Base-by-base conservation (phyloP, 352 stramenopile species). In the Thalassiosira delicatula region DNA sequence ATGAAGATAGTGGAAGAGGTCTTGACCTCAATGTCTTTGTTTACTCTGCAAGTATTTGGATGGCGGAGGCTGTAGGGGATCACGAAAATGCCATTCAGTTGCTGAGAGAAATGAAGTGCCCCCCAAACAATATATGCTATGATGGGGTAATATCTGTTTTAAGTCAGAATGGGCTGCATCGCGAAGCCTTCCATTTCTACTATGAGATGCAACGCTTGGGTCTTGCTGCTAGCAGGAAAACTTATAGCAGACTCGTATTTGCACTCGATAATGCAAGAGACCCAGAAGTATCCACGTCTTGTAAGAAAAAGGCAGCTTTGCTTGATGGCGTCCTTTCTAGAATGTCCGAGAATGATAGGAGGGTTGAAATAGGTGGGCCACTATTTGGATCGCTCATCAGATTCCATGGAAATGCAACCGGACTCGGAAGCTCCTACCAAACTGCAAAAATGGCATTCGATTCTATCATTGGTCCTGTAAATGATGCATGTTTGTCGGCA, bases 41-140 rank as follows among this genome's bases (percentile, higher is more conserved):
- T 53, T 93, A 91, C 71, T 88, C 84, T 33, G 76, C 88, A 14
- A 69, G 81, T 21, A 93, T 93, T 17, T 92, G 86, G 88, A 82
- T 80, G 37, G 88, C 88, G 27, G 86, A 88, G 53, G 54, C 65
- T 46, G 74, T 76, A n/a, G 78, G 78, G 7, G 63, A 91, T 49
- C 61, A 85, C 37, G 12, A 60, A 2, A 59, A n/a, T 49, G 87
- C 83, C 12, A 46, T 83, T 19, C 40, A 56, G 3, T 78, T 91
- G 1, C 85, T 89, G 9, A 46, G 82, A 27, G 79, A 87, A 80
- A 89, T 93, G 76, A 80, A 86, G 76, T 79, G 63, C 32, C 17
- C 27, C 61, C 32, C 68, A 25, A 86, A 86, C 27, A 42, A 19
- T 19, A 61, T 91, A 42, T 86, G 79, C 25, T 89, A 91, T 59